Conservation (phyloP, 2,329 filamentous ascomycete species). For the Neonectria ditissima region DNA sequence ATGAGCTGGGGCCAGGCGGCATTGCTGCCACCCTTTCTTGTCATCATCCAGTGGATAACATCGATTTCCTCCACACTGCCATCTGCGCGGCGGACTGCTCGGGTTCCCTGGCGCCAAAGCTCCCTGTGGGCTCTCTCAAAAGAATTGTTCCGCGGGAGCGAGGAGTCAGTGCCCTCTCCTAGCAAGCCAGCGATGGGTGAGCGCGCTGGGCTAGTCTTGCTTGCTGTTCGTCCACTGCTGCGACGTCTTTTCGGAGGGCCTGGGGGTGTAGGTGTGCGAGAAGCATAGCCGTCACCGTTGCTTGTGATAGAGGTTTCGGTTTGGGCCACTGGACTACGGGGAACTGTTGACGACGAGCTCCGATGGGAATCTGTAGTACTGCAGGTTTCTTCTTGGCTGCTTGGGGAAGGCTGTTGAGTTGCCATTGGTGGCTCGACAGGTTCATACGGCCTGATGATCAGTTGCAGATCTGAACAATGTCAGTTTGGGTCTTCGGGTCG, state of each 20-base stretch:
- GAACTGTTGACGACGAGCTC: background rate
- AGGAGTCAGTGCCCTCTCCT: background rate
- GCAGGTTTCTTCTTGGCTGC: constrained; percentile 1
- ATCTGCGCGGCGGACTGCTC: constrained; percentile 26
- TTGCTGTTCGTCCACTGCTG: background rate
- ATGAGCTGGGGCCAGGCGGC: constrained; percentile 36
- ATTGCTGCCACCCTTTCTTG: constrained; percentile 34
- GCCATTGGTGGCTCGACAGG: background rate
- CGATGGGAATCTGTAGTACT: background rate
- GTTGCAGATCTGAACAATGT: constrained; percentile 1
- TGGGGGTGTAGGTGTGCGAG: background rate
- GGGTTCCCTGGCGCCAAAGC: constrained; percentile 38
- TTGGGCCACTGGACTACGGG: background rate
- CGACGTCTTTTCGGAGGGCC: background rate
- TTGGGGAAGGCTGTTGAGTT: constrained; percentile 2
- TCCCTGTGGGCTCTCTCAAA: constrained; percentile 12
- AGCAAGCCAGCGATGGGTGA: background rate
- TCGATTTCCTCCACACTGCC: constrained; percentile 34
- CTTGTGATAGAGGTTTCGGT: constrained; percentile 5
- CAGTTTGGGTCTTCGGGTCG: background rate
- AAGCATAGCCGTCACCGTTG: background rate
- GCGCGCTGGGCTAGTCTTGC: constrained; percentile 2
- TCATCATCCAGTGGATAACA: constrained; percentile 38
- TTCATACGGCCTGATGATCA: constrained; percentile 12
- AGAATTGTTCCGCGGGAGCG: constrained; percentile 4